Evolutionary conservation across 75 land plant species (phyloP), one percentile per base, ranked within the genome.

Genomic region (Azolla pinnata): DNA sequence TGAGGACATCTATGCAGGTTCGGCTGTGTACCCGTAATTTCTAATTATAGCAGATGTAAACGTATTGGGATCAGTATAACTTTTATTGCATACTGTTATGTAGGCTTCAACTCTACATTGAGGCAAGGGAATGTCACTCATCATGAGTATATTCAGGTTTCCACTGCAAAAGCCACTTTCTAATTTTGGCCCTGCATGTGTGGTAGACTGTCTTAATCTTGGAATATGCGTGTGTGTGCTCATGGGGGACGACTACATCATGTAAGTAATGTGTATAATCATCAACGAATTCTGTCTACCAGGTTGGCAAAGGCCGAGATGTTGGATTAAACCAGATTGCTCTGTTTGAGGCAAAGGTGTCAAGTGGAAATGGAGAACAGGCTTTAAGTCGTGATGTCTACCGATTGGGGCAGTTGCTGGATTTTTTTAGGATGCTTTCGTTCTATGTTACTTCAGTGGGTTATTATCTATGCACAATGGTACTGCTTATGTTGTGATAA

Each of bases 281-380:
- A n/a, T n/a, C n/a, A n/a, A n/a, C n/a, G n/a, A n/a, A n/a, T n/a
- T 59, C 42, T 59, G 23, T 56, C 31, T 18, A 46, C 10, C 64
- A 92, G 97, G 96, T 89, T 72, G 97, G 97, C 29, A 92, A 92
- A 57, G 97, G 97, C 24, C 73, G 97, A 56, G 97, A 92, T 75
- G 97, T 92, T 29, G 97, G 97, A 24, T 62, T 92, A 33, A 92
- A 92, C 54, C 97, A 92, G 67, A 92, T 92, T 65, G 96, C 97
- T 21, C 54, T 85, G 16, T 93, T 89, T 83, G 98, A 93, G 66
- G 98, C 87, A 7, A 93, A 86, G 66, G 96, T 89, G 12, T 86
- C 98, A 14, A 80, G 96, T 61, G 97, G 97, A 31, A 93, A 93
- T 83, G 98, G 98, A 34, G 98, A 93, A 54, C 98, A 93, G 74